Base-by-base conservation (phyloP, 1,284 basidiomycete species). In the Sporisorium sorghi region DNA sequence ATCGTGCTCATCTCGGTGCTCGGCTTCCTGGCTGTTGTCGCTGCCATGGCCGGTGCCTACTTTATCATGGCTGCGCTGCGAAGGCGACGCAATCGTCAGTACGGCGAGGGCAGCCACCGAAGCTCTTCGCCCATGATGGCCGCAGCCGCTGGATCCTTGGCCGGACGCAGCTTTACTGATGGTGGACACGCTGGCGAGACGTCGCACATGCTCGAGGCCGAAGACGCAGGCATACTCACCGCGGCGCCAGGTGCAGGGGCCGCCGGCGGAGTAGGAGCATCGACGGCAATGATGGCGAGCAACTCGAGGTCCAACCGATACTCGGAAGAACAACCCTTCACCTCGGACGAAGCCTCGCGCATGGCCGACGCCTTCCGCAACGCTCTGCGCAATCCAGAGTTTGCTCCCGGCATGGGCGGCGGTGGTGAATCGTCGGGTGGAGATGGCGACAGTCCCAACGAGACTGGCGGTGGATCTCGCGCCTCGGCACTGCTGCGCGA, bases 1-100 rank as follows among this genome's bases (percentile, higher is more conserved):
- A 81, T 81, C 51, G 79, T 78, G 9, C 68, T 81, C 39, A 81
- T 81, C 42, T 65, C 72, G n/a, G 76, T 81, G 30, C 72, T 81
- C 11, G 78, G 78, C 54, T 80, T 78, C 62, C 65, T 81, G 5
- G 77, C 76, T 42, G 28, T 81, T 15, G 58, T 75, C 19, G 76
- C 68, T 6, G 71, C 68, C 12, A 58, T 73, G 40, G 61, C 64
- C 1, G 76, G 71, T 0, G 59, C 59, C 44, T 81, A 81, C 67
- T 78, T 78, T 40, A 39, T 67, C 39, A 72, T 78, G 70, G 70
- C 69, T 11, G 77, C 76, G 12, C 44, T 76, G 4, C 67, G 78
- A n/a, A 67, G 59, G 32, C 49, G 67, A 17, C 61, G 69, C 3
- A 59, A 68, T 42, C 60, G 68, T 40, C 65, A 69, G 24, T 50